phyloP scores from a whole-genome alignment of 139 green algal genomes.

The Zygnema cylindricum region DNA sequence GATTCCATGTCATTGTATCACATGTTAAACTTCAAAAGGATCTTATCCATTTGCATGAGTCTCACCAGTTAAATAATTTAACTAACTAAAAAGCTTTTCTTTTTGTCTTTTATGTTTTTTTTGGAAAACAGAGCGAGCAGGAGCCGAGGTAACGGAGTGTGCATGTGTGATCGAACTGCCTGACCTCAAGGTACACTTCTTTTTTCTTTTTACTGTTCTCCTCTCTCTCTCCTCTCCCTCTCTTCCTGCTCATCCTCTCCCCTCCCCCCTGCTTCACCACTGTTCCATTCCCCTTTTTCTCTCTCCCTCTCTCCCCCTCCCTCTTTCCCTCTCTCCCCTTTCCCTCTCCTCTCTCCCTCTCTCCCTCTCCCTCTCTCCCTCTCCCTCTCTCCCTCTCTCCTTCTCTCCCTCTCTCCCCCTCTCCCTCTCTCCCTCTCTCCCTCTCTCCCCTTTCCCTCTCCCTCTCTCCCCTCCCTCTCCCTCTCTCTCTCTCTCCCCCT shows the following conservation, averaged over 20 bases:
- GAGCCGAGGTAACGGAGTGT: slow-evolving; percentile 39
- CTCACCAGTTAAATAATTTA: too few relatives aligned
- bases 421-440: not conserved
- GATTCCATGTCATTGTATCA: too few relatives aligned
- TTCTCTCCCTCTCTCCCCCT: not conserved
- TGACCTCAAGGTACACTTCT: slow-evolving; percentile 44
- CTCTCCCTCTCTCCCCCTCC: not conserved
- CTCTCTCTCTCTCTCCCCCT: not conserved
- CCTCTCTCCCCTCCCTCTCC: not conserved
- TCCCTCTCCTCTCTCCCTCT: not conserved
- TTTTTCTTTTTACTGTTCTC: not conserved
- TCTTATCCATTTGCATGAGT: too few relatives aligned
- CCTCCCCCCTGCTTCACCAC: not conserved
- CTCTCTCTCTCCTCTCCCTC: not conserved
- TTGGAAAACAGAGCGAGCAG: slow-evolving; percentile 14
- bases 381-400: not conserved
- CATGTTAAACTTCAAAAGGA: too few relatives aligned
- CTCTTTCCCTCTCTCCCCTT: slow-evolving; percentile 8
- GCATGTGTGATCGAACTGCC: slow-evolving; percentile 44
- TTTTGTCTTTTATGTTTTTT: not conserved
- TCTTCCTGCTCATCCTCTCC: not conserved
- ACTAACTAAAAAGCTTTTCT: not conserved
- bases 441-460: not conserved
- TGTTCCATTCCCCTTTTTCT: not conserved
- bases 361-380: not conserved